Evolutionary conservation across 2,329 filamentous ascomycete species (phyloP).

Genomic region (Helicocarpus griseus): DNA sequence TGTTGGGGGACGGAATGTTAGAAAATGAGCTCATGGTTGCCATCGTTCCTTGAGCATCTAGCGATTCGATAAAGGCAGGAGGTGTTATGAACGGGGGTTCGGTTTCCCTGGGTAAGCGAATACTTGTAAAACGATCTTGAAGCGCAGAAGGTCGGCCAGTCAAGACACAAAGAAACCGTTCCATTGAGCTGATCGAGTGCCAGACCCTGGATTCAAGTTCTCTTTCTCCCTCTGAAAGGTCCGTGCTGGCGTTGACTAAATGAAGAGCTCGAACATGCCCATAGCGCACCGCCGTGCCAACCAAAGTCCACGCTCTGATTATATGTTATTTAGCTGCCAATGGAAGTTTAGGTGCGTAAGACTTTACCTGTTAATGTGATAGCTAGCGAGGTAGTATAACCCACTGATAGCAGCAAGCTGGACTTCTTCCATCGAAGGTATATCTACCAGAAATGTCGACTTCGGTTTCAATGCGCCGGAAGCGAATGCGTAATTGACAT

Average conservation of each 20-base stretch:
- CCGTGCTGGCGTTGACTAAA: constrained; percentile 23
- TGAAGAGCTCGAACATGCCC: constrained; percentile 28
- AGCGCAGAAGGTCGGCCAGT: constrained; percentile 29
- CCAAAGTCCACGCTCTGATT: constrained; percentile 28
- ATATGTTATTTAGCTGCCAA: not conserved
- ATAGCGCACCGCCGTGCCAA: constrained; percentile 27
- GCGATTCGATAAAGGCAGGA: not conserved
- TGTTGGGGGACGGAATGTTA: not conserved
- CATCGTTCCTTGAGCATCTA: not conserved
- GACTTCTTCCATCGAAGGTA: constrained; percentile 28
- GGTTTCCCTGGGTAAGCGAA: constrained; percentile 21
- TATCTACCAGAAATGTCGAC: constrained; percentile 17
- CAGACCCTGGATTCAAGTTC: constrained; percentile 28
- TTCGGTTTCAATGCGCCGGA: constrained; percentile 24
- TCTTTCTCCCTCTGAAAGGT: constrained; percentile 17
- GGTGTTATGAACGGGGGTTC: constrained; percentile 14
- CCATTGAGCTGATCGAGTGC: constrained; percentile 31
- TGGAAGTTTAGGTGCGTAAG: not conserved
- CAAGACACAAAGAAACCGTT: constrained; percentile 25
- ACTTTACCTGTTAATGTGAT: constrained; percentile 31
- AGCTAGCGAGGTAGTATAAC: constrained; percentile 30
- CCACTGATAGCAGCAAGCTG: constrained; percentile 28
- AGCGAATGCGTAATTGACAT: constrained; percentile 28
- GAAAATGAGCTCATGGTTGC: not conserved
- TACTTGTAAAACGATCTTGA: constrained; percentile 20